phyloP scores from a whole-genome alignment of 306 rosid genomes.

The Casuarina equisetifolia region DNA sequence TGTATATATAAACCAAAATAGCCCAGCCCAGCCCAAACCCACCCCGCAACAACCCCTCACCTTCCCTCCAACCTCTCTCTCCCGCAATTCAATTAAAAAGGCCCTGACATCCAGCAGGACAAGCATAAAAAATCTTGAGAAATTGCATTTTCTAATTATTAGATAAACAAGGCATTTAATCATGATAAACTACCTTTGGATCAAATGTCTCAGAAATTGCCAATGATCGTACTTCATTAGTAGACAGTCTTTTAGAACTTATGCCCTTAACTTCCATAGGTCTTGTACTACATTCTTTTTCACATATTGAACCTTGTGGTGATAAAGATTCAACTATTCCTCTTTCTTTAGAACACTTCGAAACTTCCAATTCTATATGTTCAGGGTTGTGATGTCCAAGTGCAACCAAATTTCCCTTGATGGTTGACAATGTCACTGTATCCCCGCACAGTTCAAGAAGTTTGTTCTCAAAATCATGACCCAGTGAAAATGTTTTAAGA shows the following conservation, averaged over 20 bases:
- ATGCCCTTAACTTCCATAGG: conserved; percentile 33
- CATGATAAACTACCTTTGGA: conserved; percentile 46
- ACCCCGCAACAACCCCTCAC: too few relatives aligned
- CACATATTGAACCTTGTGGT: conserved; percentile 44
- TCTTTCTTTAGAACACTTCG: conserved; percentile 43
- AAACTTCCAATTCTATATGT: conserved; percentile 25
- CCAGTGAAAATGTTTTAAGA: conserved; percentile 55
- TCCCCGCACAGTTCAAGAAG: conserved; percentile 46
- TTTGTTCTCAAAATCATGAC: conserved; percentile 51
- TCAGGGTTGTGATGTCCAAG: conserved; percentile 26
- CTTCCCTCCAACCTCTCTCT: background rate
- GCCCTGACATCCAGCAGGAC: background rate
- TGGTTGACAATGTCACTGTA: conserved; percentile 26
- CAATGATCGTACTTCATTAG: conserved; percentile 46
- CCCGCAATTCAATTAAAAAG: background rate
- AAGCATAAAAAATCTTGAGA: background rate
- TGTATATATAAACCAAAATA: background rate
- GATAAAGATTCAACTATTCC: conserved; percentile 48
- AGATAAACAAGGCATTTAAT: conserved; percentile 14
- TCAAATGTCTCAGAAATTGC: conserved; percentile 32
- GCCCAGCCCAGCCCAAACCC: background rate
- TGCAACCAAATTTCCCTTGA: conserved; percentile 29
- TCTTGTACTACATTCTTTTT: conserved; percentile 32
- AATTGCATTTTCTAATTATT: conserved; percentile 37
- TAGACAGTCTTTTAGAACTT: conserved; percentile 34